Base-by-base conservation (phyloP, 257 asterid genomes). In the Phtheirospermum japonicum region DNA sequence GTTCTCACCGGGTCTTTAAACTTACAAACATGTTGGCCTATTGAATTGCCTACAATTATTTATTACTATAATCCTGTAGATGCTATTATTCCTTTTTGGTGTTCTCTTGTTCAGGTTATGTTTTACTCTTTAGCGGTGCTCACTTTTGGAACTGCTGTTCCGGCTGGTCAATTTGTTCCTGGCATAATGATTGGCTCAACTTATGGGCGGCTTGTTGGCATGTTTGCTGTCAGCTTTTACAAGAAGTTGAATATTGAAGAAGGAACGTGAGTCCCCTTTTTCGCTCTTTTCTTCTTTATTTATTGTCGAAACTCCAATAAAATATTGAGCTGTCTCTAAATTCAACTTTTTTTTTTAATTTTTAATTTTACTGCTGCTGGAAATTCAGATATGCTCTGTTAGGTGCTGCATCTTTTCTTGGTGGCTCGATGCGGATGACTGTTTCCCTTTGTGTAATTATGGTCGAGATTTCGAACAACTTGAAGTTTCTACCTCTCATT, bases 351-450 rank as follows among this genome's bases (percentile, higher is more conserved):
- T 23, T 56, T 50, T 40, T 48, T 17, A 7, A 14, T 16, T 17
- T 0, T 42, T 7, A 51, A 46, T 36, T 45, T n/a, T 59, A 4
- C 36, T 54, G 42, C 53, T 72, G 61, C 56, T 76, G 74, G 61
- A 58, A 71, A 51, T 73, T 60, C 65, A 92, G 97, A 72, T 93
- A 93, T 93, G 99, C 99, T 63, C 85, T 93, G 67, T 65, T 93
- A 50, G 97, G 99, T 26, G 97, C 97, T 69, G 99, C 97, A 63
- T 89, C 99, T 65, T 87, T 93, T 76, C 95, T 93, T 60, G 99
- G 97, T 70, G 99, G 99, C 57, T 93, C 97, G n/a, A 93, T 89
- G 99, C 80, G 99, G 74, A 89, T 93, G 97, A 93, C 99, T 6
- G 96, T 93, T 14, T 93, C 97, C 63, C 94, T 93, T 42, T 93